These are phyloP conservation scores for Dictyophora rubrovolvata DNA, from an alignment of 768 basidiomycete genomes.

Conservation along the genomic window DNA sequence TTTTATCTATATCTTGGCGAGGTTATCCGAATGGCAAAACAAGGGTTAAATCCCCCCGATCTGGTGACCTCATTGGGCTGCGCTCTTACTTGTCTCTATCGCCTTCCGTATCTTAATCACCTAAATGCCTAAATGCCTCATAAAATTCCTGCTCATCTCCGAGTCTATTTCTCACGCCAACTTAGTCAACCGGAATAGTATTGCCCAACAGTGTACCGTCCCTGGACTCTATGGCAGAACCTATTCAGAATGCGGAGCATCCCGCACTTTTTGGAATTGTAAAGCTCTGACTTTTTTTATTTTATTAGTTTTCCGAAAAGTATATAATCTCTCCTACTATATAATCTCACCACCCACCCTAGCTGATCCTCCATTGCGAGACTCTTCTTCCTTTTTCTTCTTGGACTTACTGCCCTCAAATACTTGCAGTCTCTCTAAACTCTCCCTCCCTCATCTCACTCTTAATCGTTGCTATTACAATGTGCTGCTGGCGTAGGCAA, in stretches of 20 bases:
- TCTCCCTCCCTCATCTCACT: constrained; percentile 15
- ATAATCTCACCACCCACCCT: neutral
- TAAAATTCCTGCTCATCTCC: neutral
- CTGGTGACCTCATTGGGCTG: constrained; percentile 5
- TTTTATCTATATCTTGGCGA: neutral
- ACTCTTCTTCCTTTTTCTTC: neutral
- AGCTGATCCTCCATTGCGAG: neutral
- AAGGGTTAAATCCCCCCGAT: neutral
- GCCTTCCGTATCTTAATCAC: neutral
- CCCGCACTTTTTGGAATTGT: constrained; percentile 5
- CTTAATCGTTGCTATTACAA: constrained; percentile 18
- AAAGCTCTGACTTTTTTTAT: neutral
- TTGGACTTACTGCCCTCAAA: neutral
- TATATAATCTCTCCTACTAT: neutral
- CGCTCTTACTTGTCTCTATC: constrained; percentile 7
- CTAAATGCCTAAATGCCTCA: neutral
- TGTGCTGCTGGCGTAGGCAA: constrained; percentile 72
- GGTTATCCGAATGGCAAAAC: neutral
- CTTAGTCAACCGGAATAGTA: neutral
- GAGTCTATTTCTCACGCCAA: constrained; percentile 8
- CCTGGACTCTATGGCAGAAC: neutral
- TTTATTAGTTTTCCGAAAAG: too few relatives aligned
- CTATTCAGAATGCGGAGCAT: constrained; percentile 6
- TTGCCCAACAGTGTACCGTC: neutral
- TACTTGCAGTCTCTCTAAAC: constrained; percentile 15